Base-by-base conservation (phyloP, 2,329 filamentous ascomycete genomes). In the Colletotrichum chlorophyti region DNA sequence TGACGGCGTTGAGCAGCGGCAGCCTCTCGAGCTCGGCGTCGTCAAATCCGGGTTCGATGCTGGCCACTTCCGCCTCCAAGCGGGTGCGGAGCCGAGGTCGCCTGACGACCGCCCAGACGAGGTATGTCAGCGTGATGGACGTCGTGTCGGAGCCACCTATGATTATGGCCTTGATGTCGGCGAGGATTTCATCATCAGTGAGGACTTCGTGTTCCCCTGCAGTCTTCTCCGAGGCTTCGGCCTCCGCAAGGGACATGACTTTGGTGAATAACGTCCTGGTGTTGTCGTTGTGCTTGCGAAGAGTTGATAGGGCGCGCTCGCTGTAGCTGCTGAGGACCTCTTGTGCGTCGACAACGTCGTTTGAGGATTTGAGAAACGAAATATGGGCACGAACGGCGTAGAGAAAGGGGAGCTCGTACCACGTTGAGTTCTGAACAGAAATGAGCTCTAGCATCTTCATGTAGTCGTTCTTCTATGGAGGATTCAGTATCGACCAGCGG, bases 71-170 rank as follows among this genome's bases (percentile, higher is more conserved):
- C 1, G 65, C 58, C 1, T 74, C 63, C 0, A 82, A 65, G 6
- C 54, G 58, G 2, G 65, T 62, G 27, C 67, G 67, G 27, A 78
- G 53, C 0, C 65, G 50, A 0, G 70, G 69, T 17, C 69, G 60
- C 17, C 63, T 58, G 51, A 70, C 72, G 10, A 79, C 66, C 6
- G 68, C 64, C 75, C 76, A 83, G 6, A 76, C 63, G 0, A 80
- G 66, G 54, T 82, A 84, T 0, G 80, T 83, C 43, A 84, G 60
- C 0, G 79, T 79, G 14, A 75, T 72, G 2, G 81, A 76, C 0
- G 81, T 83, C 0, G 82, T 84, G 57, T 83, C 81, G 37, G 73
- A 80, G 3, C 82, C 82, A 3, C 79, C 82, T 8, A 79, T 55
- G 48, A 84, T 83, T 62, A 79, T 81, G 1, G 62, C 65, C 17